Percentiles rank a stretch among this genome's conserved stretches.
Conservation (phyloP, 2,329 filamentous ascomycete genomes). For the Fusarium drepaniforme region DNA sequence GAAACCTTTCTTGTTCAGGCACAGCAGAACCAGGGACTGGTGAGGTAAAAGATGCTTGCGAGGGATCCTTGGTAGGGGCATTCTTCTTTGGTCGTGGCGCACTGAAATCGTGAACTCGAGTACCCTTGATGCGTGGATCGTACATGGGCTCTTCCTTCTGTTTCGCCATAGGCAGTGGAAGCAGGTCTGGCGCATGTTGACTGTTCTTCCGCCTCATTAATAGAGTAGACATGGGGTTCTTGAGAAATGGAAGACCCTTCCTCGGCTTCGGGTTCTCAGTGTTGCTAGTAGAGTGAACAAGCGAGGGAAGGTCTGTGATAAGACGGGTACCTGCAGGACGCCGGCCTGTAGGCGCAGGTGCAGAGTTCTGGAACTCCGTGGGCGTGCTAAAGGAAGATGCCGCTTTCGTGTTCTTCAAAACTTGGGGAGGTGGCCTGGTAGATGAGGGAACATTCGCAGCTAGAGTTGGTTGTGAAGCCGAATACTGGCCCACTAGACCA, state of each 20-base stretch:
- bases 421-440: slow-evolving; percentile 39
- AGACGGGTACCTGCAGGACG: slow-evolving; percentile 58
- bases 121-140: slow-evolving; percentile 74
- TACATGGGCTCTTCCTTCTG: slow-evolving; percentile 62
- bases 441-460: slow-evolving; percentile 46
- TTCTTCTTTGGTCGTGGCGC: slow-evolving; percentile 64
- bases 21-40: slow-evolving; percentile 28
- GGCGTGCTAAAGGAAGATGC: slow-evolving; percentile 59
- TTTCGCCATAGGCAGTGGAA: slow-evolving; percentile 55
- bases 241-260: slow-evolving; percentile 69
- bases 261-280: slow-evolving; percentile 60
- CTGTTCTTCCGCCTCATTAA: slow-evolving; percentile 68
- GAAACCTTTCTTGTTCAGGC: slow-evolving; percentile 30
- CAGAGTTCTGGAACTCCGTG: slow-evolving; percentile 59
- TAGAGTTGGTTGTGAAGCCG: slow-evolving; percentile 30
- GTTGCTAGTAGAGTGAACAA: slow-evolving; percentile 46
- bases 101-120: slow-evolving; percentile 74
- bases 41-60: slow-evolving; percentile 20
- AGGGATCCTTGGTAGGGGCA: slow-evolving; percentile 25
- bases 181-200: slow-evolving; percentile 60
- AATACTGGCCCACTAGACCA: slow-evolving; percentile 27
- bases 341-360: slow-evolving; percentile 50
- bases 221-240: slow-evolving; percentile 70
- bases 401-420: slow-evolving; percentile 47
- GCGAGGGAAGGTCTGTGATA: slow-evolving; percentile 51